Base-by-base conservation (phyloP, 2,329 filamentous ascomycete species). In the Emergomyces pasteurianus region DNA sequence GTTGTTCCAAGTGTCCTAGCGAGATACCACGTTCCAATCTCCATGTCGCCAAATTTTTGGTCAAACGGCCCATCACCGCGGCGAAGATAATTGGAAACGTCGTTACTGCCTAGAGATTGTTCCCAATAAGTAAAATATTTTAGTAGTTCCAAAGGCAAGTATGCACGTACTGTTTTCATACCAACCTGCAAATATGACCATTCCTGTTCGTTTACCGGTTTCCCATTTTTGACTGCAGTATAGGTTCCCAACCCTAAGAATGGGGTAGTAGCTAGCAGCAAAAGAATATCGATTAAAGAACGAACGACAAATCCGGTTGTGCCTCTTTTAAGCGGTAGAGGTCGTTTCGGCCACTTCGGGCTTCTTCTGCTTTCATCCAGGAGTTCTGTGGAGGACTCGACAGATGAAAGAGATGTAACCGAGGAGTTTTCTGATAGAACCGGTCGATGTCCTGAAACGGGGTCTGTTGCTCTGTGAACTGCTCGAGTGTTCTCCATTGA, bases 61-160 rank as follows among this genome's bases (percentile, higher is more conserved):
- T 61, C 58, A 60, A 53, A 9, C 62, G 62, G 8, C 62, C 57
- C 57, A 62, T 63, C 4, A 62, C 58, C 10, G 62, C 62, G 14
- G 62, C 53, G 49, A 63, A 63, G 6, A 61, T 42, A 14, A 63
- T 61, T 1, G 62, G 62, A 52, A 61, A 62, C 21, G 54, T 18
- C n/a, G 60, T 62, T 8, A 61, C 60, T 2, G 60, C 57, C 60
- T 61, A 46, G 49, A 52, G 28, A 52, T 31, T 52, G 26, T 34
- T 18, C 28, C 7, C 14, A n/a, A 18, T 34, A 1, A 46, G 49
- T 43, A 31, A 31, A 40, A 38, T 21, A 18, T 36, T 12, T 9
- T 34, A 14, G 23, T 14, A 23, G 8, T 18, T 49, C 36, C n/a
- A 23, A 31, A 31, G 9, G n/a, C 21, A 28, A 8, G 26, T 26